phyloP scores from a whole-genome alignment of 352 stramenopile species.

The Blastocystis hominis region DNA sequence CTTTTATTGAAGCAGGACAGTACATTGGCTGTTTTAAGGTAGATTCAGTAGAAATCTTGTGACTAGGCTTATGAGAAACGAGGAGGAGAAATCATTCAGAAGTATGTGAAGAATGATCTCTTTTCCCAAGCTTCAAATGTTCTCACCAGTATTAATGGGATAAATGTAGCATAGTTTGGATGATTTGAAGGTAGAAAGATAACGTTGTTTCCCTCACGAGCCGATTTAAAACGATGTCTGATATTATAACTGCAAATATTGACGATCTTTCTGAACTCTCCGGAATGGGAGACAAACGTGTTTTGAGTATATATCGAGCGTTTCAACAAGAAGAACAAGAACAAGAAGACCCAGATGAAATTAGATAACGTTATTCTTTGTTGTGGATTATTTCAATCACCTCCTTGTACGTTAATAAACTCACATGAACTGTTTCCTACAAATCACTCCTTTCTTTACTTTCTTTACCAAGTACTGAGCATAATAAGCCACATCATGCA shows the following conservation, averaged over 20 bases:
- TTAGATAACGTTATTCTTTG: not conserved
- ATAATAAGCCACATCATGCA: constrained; percentile 1
- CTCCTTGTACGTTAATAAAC: not conserved
- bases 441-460: not conserved
- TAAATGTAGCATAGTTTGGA: not conserved
- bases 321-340: constrained; percentile 31
- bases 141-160: constrained; percentile 22
- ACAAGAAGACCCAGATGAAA: not conserved
- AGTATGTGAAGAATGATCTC: not conserved
- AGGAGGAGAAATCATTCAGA: constrained; percentile 35
- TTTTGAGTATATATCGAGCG: constrained; percentile 2
- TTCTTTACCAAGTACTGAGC: constrained; percentile 21
- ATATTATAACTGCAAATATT: constrained; percentile 35
- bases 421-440: constrained; percentile 28
- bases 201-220: not conserved
- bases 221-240: constrained; percentile 15
- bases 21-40: constrained; percentile 11
- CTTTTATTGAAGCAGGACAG: not conserved
- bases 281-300: constrained; percentile 42
- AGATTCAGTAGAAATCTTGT: no score
- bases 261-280: not conserved
- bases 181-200: not conserved
- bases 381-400: constrained; percentile 29
- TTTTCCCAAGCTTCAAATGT: not conserved
- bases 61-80: constrained; percentile 17